phyloP scores from a whole-genome alignment of 2,329 filamentous ascomycete genomes.

The Colletotrichum magnum region DNA sequence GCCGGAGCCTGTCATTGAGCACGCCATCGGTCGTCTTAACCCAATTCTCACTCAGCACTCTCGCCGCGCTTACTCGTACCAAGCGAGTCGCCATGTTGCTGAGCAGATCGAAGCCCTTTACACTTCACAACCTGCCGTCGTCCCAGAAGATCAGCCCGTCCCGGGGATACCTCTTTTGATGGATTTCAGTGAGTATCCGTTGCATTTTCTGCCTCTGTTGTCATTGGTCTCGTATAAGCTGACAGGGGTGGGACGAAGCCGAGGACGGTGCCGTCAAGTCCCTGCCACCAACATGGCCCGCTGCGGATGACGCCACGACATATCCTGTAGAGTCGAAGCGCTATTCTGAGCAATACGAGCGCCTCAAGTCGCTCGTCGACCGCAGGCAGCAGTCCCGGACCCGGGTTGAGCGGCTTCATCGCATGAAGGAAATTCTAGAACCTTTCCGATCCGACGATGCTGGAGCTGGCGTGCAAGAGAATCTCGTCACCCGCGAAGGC shows the following conservation, averaged over 20 bases:
- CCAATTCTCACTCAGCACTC: constrained; percentile 75
- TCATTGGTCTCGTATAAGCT: background rate
- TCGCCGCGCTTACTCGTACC: constrained; percentile 75
- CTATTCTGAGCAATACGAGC: constrained; percentile 65
- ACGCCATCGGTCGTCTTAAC: constrained; percentile 72
- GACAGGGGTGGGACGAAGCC: constrained; percentile 48
- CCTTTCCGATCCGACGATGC: constrained; percentile 58
- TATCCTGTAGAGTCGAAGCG: constrained; percentile 63
- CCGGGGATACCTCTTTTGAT: constrained; percentile 56
- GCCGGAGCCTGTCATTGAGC: constrained; percentile 66
- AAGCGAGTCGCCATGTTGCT: constrained; percentile 78
- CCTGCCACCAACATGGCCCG: constrained; percentile 64
- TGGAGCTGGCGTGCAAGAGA: constrained; percentile 69
- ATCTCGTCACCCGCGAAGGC: constrained; percentile 75
- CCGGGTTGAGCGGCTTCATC: constrained; percentile 62
- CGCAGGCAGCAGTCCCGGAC: constrained; percentile 55
- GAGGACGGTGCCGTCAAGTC: constrained; percentile 59
- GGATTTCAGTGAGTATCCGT: constrained; percentile 58
- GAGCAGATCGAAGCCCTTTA: constrained; percentile 81
- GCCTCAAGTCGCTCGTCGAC: constrained; percentile 65
- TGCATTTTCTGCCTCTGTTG: background rate
- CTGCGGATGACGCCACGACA: constrained; percentile 52
- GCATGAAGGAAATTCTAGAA: constrained; percentile 64
- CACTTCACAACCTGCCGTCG: constrained; percentile 55
- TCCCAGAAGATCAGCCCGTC: constrained; percentile 53